Percentiles rank a stretch among this genome's conserved stretches.
These are phyloP conservation scores for Coemansia sp. DNA, from an alignment of 192 early-diverging fungal genomes.

Conservation along the genomic window DNA sequence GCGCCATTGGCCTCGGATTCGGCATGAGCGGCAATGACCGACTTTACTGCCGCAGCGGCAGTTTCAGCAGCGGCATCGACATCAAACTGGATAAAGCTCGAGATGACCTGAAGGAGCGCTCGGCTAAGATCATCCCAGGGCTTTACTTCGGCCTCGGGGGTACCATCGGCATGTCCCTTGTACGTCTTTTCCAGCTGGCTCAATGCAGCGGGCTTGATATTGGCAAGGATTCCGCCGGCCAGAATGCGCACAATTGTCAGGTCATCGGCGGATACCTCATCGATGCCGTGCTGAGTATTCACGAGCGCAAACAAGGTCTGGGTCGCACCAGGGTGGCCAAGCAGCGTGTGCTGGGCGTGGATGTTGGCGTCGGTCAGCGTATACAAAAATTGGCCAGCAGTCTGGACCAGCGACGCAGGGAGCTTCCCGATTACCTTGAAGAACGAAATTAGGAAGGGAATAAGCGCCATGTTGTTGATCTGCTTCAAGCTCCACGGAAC, in stretches of 20 bases:
- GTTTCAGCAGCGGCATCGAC: conserved; percentile 30
- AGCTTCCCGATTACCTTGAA: conserved; percentile 55
- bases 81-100: conserved; percentile 37
- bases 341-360: conserved; percentile 61
- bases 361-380: conserved; percentile 82
- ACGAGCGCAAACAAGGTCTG: conserved; percentile 58
- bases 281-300: conserved; percentile 17
- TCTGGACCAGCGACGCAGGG: conserved; percentile 44
- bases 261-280: conserved; percentile 46
- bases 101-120: conserved; percentile 38
- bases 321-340: conserved; percentile 60
- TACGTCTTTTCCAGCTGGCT: conserved; percentile 21
- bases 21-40: conserved; percentile 11
- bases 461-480: conserved; percentile 67
- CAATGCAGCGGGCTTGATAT: conserved; percentile 45
- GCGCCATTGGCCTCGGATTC: not conserved
- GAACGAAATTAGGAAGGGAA: conserved; percentile 72
- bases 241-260: conserved; percentile 68
- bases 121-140: conserved; percentile 50
- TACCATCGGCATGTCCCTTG: conserved; percentile 18
- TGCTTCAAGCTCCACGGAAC: conserved; percentile 68
- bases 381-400: conserved; percentile 75
- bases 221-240: conserved; percentile 64
- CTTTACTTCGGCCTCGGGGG: conserved; percentile 58
- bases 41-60: conserved; percentile 21